Evolutionary conservation across 2,329 filamentous ascomycete species (phyloP), one percentile per base, ranked within the genome.

Genomic region (Cercospora sesami): DNA sequence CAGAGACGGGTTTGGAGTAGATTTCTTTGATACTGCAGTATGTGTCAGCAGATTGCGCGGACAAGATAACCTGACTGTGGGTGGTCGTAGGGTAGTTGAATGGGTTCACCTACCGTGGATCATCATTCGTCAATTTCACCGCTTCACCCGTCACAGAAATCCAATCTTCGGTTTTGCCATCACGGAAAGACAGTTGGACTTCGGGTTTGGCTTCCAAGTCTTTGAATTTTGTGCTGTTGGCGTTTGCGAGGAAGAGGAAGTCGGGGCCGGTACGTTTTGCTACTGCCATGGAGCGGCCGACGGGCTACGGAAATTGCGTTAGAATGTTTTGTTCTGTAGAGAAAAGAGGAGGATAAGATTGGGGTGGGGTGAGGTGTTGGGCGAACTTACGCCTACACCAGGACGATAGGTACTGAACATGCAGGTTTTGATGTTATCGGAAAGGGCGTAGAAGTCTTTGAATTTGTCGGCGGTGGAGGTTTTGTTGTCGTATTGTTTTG

Each of bases 201-300:
- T 81, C 79, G 23, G 78, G 78, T 74, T 80, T 80, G n/a, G 77
- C 64, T 8, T 78, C 70, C 9, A 85, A 74, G 72, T 85, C 83
- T 59, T 76, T 71, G 75, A 85, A 83, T 60, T 85, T 85, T 61
- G 78, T 72, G 57, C 79, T 81, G 77, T 84, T 77, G 28, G 72
- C 75, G 78, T 85, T 85, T 74, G 81, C 76, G 58, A 85, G 79
- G 78, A 83, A 85, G 71, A 84, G 79, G 74, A 85, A 83, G 74
- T 85, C 83, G 6, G 83, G 83, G 10, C 83, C 83, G 60, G 73
- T 71, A 63, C 92, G 78, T 89, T 92, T 81, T 63, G 81, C 81
- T 28, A 84, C 74, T 57, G 80, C 82, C 83, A 85, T 85, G 65
- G 81, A 80, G 68, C 83, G 81, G 42, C 79, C 79, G 36, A 83